Conservation (phyloP, 2,329 filamentous ascomycete genomes). For the Aspergillus cejpii region DNA sequence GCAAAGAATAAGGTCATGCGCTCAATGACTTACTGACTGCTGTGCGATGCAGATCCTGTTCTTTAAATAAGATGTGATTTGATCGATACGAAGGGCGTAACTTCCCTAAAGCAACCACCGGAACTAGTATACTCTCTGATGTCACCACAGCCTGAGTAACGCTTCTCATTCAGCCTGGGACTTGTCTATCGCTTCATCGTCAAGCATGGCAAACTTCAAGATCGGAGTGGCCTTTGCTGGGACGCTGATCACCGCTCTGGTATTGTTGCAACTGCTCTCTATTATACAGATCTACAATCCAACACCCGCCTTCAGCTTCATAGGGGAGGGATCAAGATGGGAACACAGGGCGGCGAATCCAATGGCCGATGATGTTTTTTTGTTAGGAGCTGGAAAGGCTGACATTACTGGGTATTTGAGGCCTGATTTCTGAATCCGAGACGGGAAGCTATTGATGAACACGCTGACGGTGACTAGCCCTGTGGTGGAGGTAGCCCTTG, state of each 20-base stretch:
- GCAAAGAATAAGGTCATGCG: conserved; percentile 2
- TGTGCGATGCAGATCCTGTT: conserved; percentile 3
- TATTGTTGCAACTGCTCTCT: conserved; percentile 30
- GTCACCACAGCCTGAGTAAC: conserved; percentile 7
- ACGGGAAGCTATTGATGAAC: background rate
- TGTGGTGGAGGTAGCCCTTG: conserved; percentile 83
- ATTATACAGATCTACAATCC: conserved; percentile 15
- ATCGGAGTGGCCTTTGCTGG: conserved; percentile 22
- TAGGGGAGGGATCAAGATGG: conserved; percentile 18
- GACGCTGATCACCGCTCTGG: conserved; percentile 23
- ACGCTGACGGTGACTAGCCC: conserved; percentile 46
- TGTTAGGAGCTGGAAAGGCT: conserved; percentile 63
- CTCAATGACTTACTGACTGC: conserved; percentile 3
- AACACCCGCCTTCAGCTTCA: conserved; percentile 5
- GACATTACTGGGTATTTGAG: conserved; percentile 60
- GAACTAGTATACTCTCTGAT: conserved; percentile 2
- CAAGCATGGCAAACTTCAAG: conserved; percentile 27
- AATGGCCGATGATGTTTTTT: conserved; percentile 43
- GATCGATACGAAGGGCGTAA: background rate
- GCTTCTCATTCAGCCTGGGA: conserved; percentile 6
- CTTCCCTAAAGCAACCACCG: background rate
- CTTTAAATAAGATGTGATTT: background rate
- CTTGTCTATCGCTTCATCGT: background rate
- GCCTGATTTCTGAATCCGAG: conserved; percentile 1
- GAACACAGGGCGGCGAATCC: conserved; percentile 18